Conservation (phyloP, 495 filamentous ascomycete species). For the Podospora anserina region DNA sequence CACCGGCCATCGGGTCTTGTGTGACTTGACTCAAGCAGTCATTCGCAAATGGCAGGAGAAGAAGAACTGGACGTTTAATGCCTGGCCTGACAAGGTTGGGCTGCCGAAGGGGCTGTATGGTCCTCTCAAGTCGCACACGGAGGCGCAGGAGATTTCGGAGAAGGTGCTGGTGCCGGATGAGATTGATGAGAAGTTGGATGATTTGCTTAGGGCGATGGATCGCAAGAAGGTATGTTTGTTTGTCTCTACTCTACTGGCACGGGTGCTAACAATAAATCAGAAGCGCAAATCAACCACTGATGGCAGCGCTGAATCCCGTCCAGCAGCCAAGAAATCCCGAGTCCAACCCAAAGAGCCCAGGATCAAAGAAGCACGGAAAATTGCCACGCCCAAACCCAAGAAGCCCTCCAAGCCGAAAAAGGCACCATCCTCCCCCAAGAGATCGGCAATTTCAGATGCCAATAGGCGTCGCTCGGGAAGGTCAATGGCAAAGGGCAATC, state of each 20-base stretch:
- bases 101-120: constrained; percentile 76
- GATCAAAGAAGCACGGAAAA: constrained; percentile 21
- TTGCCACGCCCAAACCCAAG: constrained; percentile 14
- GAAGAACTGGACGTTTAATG: constrained; percentile 73
- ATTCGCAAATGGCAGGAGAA: constrained; percentile 79
- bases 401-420: constrained; percentile 23
- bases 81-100: constrained; percentile 75
- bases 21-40: constrained; percentile 79
- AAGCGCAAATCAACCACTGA: constrained; percentile 51
- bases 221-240: constrained; percentile 49
- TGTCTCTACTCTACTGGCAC: background rate
- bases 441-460: constrained; percentile 30
- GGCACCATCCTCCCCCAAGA: constrained; percentile 13
- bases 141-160: constrained; percentile 77
- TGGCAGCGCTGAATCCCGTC: constrained; percentile 34
- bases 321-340: constrained; percentile 33
- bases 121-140: constrained; percentile 67
- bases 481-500: constrained; percentile 30
- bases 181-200: constrained; percentile 73
- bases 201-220: constrained; percentile 53
- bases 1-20: constrained; percentile 78
- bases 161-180: constrained; percentile 79
- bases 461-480: constrained; percentile 54
- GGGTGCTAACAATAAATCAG: constrained; percentile 19
- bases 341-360: constrained; percentile 37